Evolutionary conservation across 495 filamentous ascomycete species (phyloP).

Genomic region (Choiromyces venosus): DNA sequence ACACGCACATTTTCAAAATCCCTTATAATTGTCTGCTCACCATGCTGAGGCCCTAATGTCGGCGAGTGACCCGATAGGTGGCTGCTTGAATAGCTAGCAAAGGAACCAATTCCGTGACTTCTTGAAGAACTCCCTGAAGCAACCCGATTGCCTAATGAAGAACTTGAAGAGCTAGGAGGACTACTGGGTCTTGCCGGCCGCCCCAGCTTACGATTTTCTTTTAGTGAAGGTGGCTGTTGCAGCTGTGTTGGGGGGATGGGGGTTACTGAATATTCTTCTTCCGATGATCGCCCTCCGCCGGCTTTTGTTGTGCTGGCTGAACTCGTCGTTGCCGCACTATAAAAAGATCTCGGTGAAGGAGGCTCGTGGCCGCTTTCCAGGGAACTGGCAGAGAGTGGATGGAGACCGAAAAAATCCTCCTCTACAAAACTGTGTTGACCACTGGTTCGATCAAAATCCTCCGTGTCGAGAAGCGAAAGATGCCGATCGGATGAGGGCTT

Average conservation of each 20-base stretch:
- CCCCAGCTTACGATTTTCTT: conserved; percentile 28
- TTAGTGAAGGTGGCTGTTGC: conserved; percentile 26
- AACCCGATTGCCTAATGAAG: conserved; percentile 15
- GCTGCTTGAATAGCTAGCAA: conserved; percentile 28
- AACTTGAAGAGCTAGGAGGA: conserved; percentile 24
- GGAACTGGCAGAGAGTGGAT: conserved; percentile 23
- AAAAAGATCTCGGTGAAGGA: conserved; percentile 39
- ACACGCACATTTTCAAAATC: conserved; percentile 38
- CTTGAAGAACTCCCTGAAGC: conserved; percentile 26
- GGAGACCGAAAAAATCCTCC: conserved; percentile 29
- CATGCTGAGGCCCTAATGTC: conserved; percentile 25
- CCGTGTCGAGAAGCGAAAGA: conserved; percentile 27
- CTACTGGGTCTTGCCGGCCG: conserved; percentile 29
- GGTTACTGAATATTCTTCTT: conserved; percentile 5
- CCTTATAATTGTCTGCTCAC: conserved; percentile 27
- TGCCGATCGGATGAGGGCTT: conserved; percentile 24
- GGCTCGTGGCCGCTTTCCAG: conserved; percentile 22
- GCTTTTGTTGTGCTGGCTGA: conserved; percentile 36
- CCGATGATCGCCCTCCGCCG: conserved; percentile 18
- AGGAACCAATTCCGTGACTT: conserved; percentile 28
- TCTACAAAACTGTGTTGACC: conserved; percentile 17
- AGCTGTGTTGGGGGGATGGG: conserved; percentile 19
- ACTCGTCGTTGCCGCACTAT: conserved; percentile 35
- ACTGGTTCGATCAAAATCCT: conserved; percentile 25
- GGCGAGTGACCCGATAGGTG: conserved; percentile 29